phyloP scores from a whole-genome alignment of 495 filamentous ascomycete species.

The Platismatia glauca region DNA sequence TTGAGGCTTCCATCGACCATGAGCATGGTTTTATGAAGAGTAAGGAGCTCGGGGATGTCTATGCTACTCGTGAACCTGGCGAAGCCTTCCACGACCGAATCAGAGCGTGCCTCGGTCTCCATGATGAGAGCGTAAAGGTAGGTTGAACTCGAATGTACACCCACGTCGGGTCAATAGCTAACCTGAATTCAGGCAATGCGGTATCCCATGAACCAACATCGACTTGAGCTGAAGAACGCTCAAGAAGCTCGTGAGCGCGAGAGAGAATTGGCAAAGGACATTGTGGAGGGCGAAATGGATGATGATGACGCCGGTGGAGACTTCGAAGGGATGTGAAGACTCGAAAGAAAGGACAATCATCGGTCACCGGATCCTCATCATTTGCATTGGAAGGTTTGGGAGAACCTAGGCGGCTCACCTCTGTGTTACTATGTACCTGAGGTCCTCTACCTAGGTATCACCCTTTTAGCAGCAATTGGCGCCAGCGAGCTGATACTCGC shows the following conservation, averaged over 20 bases:
- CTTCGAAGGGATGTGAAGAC: slow-evolving; percentile 84
- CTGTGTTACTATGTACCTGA: slow-evolving; percentile 9
- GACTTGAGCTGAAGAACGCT: slow-evolving; percentile 94
- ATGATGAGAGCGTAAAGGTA: slow-evolving; percentile 98
- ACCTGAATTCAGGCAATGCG: slow-evolving; percentile 69
- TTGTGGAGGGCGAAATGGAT: slow-evolving; percentile 94
- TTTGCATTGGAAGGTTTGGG: slow-evolving; percentile 12
- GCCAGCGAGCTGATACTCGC: slow-evolving; percentile 4
- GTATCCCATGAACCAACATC: slow-evolving; percentile 98
- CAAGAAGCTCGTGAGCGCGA: slow-evolving; percentile 95
- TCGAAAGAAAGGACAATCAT: not conserved
- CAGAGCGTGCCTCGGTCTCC: slow-evolving; percentile 75
- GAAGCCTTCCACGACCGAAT: slow-evolving; percentile 98
- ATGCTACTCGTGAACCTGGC: slow-evolving; percentile 88
- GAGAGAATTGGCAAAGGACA: slow-evolving; percentile 96
- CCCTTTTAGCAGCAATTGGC: slow-evolving; percentile 5
- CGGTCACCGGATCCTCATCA: not conserved
- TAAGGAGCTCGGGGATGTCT: slow-evolving; percentile 89
- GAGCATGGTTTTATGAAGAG: slow-evolving; percentile 98
- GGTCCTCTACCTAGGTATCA: not conserved
- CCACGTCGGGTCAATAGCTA: slow-evolving; percentile 10
- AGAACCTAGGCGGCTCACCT: slow-evolving; percentile 3
- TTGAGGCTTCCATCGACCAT: slow-evolving; percentile 89
- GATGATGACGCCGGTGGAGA: slow-evolving; percentile 95
- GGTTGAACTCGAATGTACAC: not conserved